Evolutionary conservation across 163 green algal species (phyloP), one percentile per base, ranked within the genome.

Genomic region (Scenedesmus sp.): DNA sequence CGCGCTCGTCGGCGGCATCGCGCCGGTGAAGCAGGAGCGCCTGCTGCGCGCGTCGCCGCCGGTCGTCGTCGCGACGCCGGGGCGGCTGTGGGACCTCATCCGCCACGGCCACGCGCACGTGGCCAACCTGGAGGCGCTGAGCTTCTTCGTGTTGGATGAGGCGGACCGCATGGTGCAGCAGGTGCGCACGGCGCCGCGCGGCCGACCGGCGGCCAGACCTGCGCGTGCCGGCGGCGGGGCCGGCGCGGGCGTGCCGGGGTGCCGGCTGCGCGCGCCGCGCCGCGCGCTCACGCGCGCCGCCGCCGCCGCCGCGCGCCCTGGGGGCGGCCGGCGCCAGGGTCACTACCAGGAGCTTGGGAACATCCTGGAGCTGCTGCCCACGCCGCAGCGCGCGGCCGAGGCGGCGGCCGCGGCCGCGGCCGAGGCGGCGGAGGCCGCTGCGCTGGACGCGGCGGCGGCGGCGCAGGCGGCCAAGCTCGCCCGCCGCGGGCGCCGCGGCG

Each of bases 31-130:
- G 85, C 96, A 98, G 87, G 83, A 92, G 82, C 89, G 95, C 0
- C 82, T 98, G 67, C 90, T 98, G 45, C 66, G 63, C 20, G 77
- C 69, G 45, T 39, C 71, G 42, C 95, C 94, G 42, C 64, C 87
- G 56, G 86, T 99, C 2, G 86, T 99, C n/a, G 95, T 99, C 48
- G 96, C 92, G 28, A 99, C 96, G 0, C 96, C 96, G 0, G 96
- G 96, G 10, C 90, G 96, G 39, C 88, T 97, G 80, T 98, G 93
- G 93, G 93, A 96, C 66, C 81, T 94, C 33, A 95, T 98, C 84
- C n/a, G 57, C 7, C 58, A 82, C 20, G 88, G 86, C 1, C 70
- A 88, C 24, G 13, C 67, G 28, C 90, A 96, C 64, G 76, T 97
- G n/a, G 85, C 75, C 3, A 70, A 98, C 75, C 69, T 97, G 44